phyloP scores from a whole-genome alignment of 2,329 filamentous ascomycete species.

The Neonectria sp. region DNA sequence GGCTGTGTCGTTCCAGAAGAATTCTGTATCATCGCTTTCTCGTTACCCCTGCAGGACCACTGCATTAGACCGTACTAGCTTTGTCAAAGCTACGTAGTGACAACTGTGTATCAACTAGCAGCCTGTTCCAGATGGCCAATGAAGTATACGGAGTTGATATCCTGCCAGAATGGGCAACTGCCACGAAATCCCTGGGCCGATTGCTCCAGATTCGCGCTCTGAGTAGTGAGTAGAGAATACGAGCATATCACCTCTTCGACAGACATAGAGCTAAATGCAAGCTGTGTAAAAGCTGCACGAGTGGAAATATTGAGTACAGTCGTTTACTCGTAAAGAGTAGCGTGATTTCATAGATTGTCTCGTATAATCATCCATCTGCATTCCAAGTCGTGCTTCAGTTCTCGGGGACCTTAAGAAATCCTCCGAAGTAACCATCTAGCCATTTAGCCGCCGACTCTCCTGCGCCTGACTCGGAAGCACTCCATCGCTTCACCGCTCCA shows the following conservation, averaged over 20 bases:
- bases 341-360: background rate
- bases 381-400: background rate
- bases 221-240: too few species aligned
- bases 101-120: too few species aligned
- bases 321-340: background rate
- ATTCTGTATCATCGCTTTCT: too few species aligned
- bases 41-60: too few species aligned
- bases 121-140: too few species aligned
- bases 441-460: constrained; percentile 33
- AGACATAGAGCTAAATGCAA: background rate
- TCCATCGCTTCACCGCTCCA: constrained; percentile 37
- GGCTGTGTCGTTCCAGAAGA: too few species aligned
- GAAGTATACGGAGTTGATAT: too few species aligned
- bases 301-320: background rate
- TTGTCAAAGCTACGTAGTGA: too few species aligned
- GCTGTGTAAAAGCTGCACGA: background rate
- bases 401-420: constrained; percentile 27
- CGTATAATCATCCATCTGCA: background rate
- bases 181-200: too few species aligned
- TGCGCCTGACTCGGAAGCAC: constrained; percentile 4
- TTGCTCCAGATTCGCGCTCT: too few species aligned
- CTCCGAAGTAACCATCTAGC: constrained; percentile 30
- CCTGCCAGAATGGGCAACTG: too few species aligned
- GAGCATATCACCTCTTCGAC: background rate
- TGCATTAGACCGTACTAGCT: too few species aligned